Evolutionary conservation across 371 early-diverging fungal genomes (phyloP).

Genomic region (Circinella umbellata): DNA sequence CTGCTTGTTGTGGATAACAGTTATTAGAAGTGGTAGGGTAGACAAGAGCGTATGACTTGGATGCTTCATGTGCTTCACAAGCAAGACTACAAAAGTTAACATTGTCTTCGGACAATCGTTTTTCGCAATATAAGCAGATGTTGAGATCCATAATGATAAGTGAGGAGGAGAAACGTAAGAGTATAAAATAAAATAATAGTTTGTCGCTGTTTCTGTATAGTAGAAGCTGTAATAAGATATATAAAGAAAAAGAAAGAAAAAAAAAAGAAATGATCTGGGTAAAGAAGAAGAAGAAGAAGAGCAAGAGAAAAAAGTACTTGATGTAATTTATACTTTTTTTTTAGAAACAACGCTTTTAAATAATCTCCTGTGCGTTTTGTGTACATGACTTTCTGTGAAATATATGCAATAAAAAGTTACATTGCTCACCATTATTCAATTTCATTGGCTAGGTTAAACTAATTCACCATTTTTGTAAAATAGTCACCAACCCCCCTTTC

Average conservation of each 20-base stretch:
- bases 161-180: too few species aligned
- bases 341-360: background rate
- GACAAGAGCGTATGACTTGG: constrained; percentile 13
- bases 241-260: too few species aligned
- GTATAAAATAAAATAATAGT: background rate
- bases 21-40: background rate
- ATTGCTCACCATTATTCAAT: background rate
- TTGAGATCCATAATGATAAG: constrained; percentile 25
- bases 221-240: too few species aligned
- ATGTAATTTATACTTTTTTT: constrained; percentile 12
- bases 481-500: background rate
- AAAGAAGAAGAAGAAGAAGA: constrained; percentile 4
- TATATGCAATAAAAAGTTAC: background rate
- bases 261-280: background rate
- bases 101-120: constrained; percentile 23
- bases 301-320: background rate
- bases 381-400: background rate
- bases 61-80: constrained; percentile 26
- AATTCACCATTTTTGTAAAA: background rate
- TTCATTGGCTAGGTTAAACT: constrained; percentile 2
- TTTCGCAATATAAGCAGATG: constrained; percentile 33
- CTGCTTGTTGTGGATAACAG: background rate
- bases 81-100: constrained; percentile 22
- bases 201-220: background rate
- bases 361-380: background rate